Conservation (phyloP, 1,284 basidiomycete species). For the Earliella scabrosa region DNA sequence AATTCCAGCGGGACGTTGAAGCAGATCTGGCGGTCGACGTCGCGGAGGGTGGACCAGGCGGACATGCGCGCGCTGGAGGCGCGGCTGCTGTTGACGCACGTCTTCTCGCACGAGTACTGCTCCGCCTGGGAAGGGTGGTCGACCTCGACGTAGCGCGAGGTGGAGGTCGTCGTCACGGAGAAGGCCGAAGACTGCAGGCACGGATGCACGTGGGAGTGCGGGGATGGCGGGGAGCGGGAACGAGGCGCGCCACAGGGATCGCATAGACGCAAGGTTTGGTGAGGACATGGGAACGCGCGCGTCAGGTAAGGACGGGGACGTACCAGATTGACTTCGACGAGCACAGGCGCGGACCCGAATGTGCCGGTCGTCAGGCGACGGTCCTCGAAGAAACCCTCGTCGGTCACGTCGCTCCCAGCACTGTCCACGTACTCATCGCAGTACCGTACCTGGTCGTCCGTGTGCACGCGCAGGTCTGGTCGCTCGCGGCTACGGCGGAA, state of each 20-base stretch:
- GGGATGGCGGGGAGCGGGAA: neutral
- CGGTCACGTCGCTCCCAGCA: constrained; percentile 21
- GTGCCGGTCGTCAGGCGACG: constrained; percentile 27
- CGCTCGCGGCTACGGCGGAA: constrained; percentile 15
- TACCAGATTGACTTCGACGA: constrained; percentile 39
- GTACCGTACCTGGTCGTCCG: neutral
- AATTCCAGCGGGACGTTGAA: constrained; percentile 27
- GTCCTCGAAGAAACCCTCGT: constrained; percentile 38
- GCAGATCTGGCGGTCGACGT: constrained; percentile 25
- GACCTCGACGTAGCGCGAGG: constrained; percentile 49
- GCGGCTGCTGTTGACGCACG: constrained; percentile 1
- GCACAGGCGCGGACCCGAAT: constrained; percentile 31
- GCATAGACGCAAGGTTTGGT: neutral
- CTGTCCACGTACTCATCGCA: constrained; percentile 3
- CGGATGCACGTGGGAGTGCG: neutral
- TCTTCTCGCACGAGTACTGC: constrained; percentile 14
- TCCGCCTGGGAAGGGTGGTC: constrained; percentile 25
- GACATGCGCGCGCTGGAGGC: constrained; percentile 10
- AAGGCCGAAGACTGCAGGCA: constrained; percentile 51
- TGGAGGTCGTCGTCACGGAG: constrained; percentile 55
- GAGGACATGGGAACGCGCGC: constrained; percentile 2
- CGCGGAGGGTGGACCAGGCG: constrained; percentile 27
- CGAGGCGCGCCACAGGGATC: neutral
- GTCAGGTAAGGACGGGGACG: constrained; percentile 13
- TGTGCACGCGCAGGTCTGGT: constrained; percentile 7